A percentile compares a stretch with the other conserved stretches of the same genome.
These are phyloP conservation scores for Tetradesmus lagerheimii DNA, from an alignment of 139 green algal species.

Conservation along the genomic window DNA sequence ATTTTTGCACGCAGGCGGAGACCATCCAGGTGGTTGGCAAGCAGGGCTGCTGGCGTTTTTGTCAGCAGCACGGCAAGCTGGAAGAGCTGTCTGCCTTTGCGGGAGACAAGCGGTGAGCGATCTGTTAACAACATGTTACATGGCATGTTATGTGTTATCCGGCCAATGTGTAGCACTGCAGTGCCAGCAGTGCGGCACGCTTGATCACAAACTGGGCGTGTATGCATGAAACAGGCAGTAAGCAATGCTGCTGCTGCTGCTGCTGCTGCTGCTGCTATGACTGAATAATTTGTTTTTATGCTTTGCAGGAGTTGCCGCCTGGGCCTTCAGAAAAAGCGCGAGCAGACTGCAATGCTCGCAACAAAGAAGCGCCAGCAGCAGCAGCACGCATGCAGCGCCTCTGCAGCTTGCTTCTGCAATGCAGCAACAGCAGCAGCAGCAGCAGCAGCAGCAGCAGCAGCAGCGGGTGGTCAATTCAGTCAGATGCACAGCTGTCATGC, in stretches of 20 bases:
- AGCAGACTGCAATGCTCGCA: not conserved
- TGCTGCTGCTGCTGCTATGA: too few relatives aligned
- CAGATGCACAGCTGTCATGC: too few relatives aligned
- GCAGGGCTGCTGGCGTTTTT: not conserved
- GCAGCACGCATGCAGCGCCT: not conserved
- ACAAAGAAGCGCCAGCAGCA: not conserved
- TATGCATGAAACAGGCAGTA: too few relatives aligned
- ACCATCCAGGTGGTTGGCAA: not conserved
- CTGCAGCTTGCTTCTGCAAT: not conserved
- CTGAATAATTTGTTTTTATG: too few relatives aligned
- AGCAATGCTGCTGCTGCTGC: too few relatives aligned
- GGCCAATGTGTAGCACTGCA: not conserved
- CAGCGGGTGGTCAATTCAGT: too few relatives aligned
- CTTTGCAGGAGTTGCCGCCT: not conserved
- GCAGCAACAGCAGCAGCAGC: not conserved
- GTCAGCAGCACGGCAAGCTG: not conserved
- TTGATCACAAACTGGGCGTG: not conserved
- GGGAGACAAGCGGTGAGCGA: not conserved
- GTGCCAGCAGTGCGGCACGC: not conserved
- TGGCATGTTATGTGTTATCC: not conserved
- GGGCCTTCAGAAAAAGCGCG: not conserved
- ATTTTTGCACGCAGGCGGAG: not conserved
- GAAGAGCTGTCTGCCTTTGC: not conserved
- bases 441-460: too few relatives aligned
- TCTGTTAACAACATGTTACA: not conserved